Conservation (phyloP, 2,329 filamentous ascomycete species). For the Endocalyx cinctus region DNA sequence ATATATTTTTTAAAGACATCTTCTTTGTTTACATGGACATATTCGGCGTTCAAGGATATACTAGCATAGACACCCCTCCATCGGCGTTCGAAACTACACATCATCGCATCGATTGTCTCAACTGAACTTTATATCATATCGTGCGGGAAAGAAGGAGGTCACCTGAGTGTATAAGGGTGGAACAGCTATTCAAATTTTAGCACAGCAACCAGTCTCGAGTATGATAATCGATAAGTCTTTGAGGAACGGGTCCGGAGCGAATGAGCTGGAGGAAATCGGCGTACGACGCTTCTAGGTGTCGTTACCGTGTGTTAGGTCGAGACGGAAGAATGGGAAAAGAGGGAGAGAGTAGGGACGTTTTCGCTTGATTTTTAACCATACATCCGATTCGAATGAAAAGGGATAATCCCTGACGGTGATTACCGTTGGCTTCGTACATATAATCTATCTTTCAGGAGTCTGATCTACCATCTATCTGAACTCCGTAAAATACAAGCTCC, state of each 20-base stretch:
- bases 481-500: slow-evolving; percentile 20
- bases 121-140: slow-evolving; percentile 17
- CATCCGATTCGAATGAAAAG: slow-evolving; percentile 10
- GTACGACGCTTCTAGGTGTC: no score
- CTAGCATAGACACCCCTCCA: slow-evolving; percentile 27
- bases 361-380: no score
- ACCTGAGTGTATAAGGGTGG: slow-evolving; percentile 18
- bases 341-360: no score
- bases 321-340: no score
- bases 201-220: slow-evolving; percentile 9
- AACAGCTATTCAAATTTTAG: slow-evolving; percentile 9
- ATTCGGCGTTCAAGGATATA: slow-evolving; percentile 31
- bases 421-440: slow-evolving; percentile 24
- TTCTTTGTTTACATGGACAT: slow-evolving; percentile 23
- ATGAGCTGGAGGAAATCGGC: no score
- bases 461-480: no score
- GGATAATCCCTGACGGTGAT: slow-evolving; percentile 12
- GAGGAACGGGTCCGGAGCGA: no score
- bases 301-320: no score
- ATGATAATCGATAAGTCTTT: slow-evolving; percentile 8
- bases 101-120: slow-evolving; percentile 23
- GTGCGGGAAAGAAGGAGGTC: slow-evolving; percentile 10
- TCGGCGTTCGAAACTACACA: slow-evolving; percentile 24
- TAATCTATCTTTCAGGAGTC: slow-evolving; percentile 16
- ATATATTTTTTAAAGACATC: no score